Base-by-base conservation (phyloP, 1,284 basidiomycete species). In the Cryptococcus sp. region DNA sequence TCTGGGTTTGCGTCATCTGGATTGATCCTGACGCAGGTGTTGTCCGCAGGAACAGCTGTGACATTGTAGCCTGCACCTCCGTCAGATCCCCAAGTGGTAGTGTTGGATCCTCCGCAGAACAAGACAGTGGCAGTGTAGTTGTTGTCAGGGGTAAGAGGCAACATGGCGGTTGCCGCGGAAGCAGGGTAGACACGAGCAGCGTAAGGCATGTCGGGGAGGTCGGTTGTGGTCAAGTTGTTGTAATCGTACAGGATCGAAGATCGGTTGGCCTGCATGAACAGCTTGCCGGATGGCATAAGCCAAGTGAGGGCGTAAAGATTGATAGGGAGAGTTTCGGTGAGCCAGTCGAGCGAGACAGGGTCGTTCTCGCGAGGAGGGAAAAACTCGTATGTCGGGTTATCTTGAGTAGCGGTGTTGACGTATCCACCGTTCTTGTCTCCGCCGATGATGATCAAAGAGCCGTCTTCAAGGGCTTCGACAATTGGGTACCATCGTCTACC, bases 171-270 rank as follows among this genome's bases (percentile, higher is more conserved):
- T 10, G 89, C 93, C 55, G 88, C 93, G 0, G 92, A 94, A 0
- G 90, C 93, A 42, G 94, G 94, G 80, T 97, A 97, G 35, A 94
- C 91, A 57, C 91, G 88, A 46, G 85, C 83, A 52, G 93, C 85
- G 56, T 83, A 72, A 25, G 81, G 80, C 69, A 82, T 81, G 61
- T 80, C 75, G 46, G 74, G 70, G 6, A 79, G 67, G 52, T 72
- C 54, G 50, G 71, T 76, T 11, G 64, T 68, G 16, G 58, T 49
- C 57, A 71, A 62, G 15, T 81, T 83, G 56, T 84, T 82, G 88
- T 87, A 57, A 86, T 94, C 71, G 84, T 80, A 84, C 35, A 91
- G 72, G 46, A 84, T 84, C 51, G 81, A 75, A 40, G 70, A 75
- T 61, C 73, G 70, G 75, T 91, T 91, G 7, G 93, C 90, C 74